Evolutionary conservation across 225 moss, liverwort and hornwort genomes (phyloP), one percentile per base, ranked within the genome.

Genomic region (Anthoceros angustus): DNA sequence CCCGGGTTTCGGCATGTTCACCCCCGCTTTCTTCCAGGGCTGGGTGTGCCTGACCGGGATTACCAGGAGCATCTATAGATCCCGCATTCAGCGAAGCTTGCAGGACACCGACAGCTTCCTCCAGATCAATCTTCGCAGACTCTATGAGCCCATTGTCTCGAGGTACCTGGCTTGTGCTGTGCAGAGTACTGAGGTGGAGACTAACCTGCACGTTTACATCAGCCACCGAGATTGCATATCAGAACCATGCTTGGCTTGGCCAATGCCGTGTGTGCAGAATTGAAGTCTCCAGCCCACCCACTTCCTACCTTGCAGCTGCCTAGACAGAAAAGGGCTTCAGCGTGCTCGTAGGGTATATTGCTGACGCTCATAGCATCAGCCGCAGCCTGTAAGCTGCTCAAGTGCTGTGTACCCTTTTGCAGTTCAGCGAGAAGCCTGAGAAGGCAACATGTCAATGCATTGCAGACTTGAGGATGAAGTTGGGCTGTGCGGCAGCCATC

Each of bases 341-440:
- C 70, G 39, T 64, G 70, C 70, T 70, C 70, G 40, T 63, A 46
- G 16, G 70, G 70, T 24, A 70, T 42, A 20, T 70, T 63, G 38
- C 62, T 45, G 42, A 64, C 43, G 48, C 64, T 70, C 64, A 70
- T 64, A 8, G 64, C 64, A 64, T 70, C 70, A 12, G 64, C 70
- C 2, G 70, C 70, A n/a, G 70, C 70, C n/a, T 70, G 70, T 42
- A 70, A 63, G 32, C 70, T 70, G 21, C 64, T 70, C 32, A 70
- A 21, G 48, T 70, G 43, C 32, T 43, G 70, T 40, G 63, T 39
- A 43, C 70, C 70, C n/a, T 48, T 32, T 40, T 70, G 70, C 63
- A 70, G 24, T 63, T 70, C 64, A 46, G 70, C 64, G 10, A 70
- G 64, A 42, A 70, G 32, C 64, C 70, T 70, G 68, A 8, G 38